phyloP scores from a whole-genome alignment of 305 asterid genomes.

The Andrographis paniculata region DNA sequence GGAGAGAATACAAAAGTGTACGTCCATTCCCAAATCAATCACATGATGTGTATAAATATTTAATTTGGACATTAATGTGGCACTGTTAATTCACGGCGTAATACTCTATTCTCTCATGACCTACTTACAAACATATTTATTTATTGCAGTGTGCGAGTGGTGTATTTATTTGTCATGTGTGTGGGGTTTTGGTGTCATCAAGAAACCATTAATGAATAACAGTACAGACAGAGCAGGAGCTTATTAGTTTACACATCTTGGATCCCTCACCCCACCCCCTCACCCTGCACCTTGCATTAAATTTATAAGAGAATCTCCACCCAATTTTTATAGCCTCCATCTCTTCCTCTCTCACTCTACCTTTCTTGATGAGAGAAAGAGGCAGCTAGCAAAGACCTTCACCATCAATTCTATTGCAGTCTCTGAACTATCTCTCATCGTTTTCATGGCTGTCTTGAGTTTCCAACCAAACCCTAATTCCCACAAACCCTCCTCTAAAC shows the following conservation, averaged over 20 bases:
- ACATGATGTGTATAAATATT: no score
- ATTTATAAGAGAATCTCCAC: not conserved
- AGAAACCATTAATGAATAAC: no score
- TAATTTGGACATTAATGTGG: not conserved
- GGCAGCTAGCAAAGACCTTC: no score
- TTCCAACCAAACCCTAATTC: conserved; percentile 26
- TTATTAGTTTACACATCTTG: conserved; percentile 1
- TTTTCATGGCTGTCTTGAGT: conserved; percentile 43
- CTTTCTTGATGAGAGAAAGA: not conserved
- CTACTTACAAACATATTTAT: no score
- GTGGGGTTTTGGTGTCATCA: no score
- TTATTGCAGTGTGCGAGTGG: no score
- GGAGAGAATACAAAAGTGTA: not conserved
- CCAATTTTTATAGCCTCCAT: not conserved
- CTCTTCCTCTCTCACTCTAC: no score
- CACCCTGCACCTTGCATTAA: no score
- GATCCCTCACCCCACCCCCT: not conserved
- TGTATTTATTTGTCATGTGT: no score
- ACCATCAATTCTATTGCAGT: conserved; percentile 15
- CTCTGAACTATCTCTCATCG: conserved; percentile 25
- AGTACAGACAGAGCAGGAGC: not conserved
- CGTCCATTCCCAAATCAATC: not conserved
- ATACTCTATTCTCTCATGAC: not conserved
- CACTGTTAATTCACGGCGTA: not conserved
- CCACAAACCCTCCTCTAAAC: not conserved